Conservation (phyloP, 306 rosid species). For the Vigna unguiculata region DNA sequence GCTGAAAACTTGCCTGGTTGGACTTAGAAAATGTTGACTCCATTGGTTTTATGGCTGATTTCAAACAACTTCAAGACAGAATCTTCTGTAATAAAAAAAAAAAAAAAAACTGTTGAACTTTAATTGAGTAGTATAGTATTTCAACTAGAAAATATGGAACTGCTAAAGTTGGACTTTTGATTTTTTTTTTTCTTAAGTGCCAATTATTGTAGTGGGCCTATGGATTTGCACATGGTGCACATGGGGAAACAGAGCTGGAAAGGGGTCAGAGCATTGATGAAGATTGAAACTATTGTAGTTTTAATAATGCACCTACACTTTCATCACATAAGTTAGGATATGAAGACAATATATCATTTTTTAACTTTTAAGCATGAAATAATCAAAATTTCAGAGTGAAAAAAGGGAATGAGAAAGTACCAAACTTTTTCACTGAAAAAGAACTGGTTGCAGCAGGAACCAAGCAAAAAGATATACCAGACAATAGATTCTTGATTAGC, state of each 20-base stretch:
- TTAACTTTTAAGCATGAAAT: neutral
- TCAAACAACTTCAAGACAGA: slow-evolving; percentile 25
- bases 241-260: slow-evolving; percentile 29
- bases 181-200: neutral
- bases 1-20: slow-evolving; percentile 2
- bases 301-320: neutral
- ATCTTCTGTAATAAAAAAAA: slow-evolving; percentile 19
- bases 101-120: neutral
- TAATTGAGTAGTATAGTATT: slow-evolving; percentile 8
- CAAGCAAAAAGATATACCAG: neutral
- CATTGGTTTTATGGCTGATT: slow-evolving; percentile 22
- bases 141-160: neutral
- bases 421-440: neutral
- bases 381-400: slow-evolving; percentile 1
- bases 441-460: slow-evolving; percentile 15
- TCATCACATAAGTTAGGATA: slow-evolving; percentile 8
- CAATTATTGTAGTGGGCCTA: slow-evolving; percentile 19
- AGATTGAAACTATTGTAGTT: neutral
- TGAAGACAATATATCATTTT: neutral
- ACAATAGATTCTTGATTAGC: neutral
- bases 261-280: slow-evolving; percentile 14
- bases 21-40: slow-evolving; percentile 14
- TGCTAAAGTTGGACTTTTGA: neutral
- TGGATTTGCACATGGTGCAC: slow-evolving; percentile 11
- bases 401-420: slow-evolving; percentile 10